Base-by-base conservation (phyloP, 1,284 basidiomycete species). In the Rugiboletus extremiorientalis region DNA sequence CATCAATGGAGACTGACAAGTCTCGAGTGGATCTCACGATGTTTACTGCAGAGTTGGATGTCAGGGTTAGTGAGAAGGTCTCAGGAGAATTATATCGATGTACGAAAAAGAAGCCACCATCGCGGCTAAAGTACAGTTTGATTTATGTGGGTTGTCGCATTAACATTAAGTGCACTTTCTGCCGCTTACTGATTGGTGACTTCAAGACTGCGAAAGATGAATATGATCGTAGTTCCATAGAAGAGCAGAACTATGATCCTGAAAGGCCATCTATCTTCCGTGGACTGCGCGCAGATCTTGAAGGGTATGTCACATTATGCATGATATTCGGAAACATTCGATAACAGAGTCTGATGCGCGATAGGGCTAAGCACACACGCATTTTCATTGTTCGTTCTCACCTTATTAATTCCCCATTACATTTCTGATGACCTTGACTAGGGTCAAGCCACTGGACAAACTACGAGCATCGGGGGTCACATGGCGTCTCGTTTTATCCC, bases 61-160 rank as follows among this genome's bases (percentile, higher is more conserved):
- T 97, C 23, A 81, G 79, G 22, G 76, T 96, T 5, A 86, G 89
- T 59, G 79, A 84, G 59, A 88, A 91, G 59, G 84, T 95, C 61
- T 81, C 83, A 1, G 72, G 80, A 4, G 96, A 98, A 71, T 80
- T 99, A 34, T 84, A 94, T 64, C 82, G 96, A 50, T 93, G 94
- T 12, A 99, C 96, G 1, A 98, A 98, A 82, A 99, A 99, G 79
- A 88, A 92, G 42, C 91, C 94, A 0, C 97, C 97, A 0, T 78
- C 76, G 11, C 83, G 79, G 53, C 85, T 96, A 68, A 86, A 84
- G 48, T 89, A 93, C 55, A 87, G 92, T 63, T 77, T 99, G 23
- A 94, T 99, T 43, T 98, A 93, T 77, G 90, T 91, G 54, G 56
- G 85, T 76, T 53, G 20, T 27, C n/a, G n/a, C n/a, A n/a, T n/a